Evolutionary conservation across 2,329 filamentous ascomycete genomes (phyloP).

Genomic region (Fusarium tuaranense): DNA sequence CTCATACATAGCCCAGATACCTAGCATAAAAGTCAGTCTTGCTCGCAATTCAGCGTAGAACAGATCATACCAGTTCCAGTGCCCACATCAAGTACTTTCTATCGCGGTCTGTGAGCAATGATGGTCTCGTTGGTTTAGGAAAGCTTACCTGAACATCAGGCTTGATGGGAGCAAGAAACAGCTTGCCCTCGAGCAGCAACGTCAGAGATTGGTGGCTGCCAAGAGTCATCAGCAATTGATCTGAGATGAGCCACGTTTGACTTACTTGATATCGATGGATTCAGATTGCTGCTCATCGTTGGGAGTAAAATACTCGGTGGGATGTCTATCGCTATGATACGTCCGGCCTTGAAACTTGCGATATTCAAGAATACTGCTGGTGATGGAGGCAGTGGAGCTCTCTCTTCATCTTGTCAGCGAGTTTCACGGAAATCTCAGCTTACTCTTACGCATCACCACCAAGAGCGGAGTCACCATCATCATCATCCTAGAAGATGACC

Average conservation of each 20-base stretch:
- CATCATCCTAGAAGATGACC: conserved; percentile 9
- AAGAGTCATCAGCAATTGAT: neutral
- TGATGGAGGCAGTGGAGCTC: conserved; percentile 41
- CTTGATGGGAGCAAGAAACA: conserved; percentile 37
- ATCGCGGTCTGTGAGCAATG: neutral
- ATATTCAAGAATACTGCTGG: conserved; percentile 39
- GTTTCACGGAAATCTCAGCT: neutral
- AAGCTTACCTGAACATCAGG: conserved; percentile 28
- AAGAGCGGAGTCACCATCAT: conserved; percentile 31
- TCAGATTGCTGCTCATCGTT: conserved; percentile 42
- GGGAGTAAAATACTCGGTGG: conserved; percentile 39
- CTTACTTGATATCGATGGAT: conserved; percentile 42
- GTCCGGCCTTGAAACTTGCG: conserved; percentile 39
- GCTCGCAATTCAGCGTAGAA: neutral
- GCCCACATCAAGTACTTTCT: conserved; percentile 30
- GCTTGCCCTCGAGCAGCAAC: conserved; percentile 22
- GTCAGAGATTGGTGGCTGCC: conserved; percentile 39
- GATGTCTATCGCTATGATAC: conserved; percentile 39
- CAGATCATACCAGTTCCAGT: conserved; percentile 16
- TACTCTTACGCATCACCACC: conserved; percentile 26
- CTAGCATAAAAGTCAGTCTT: neutral
- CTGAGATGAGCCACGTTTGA: neutral
- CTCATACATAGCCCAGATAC: conserved; percentile 42
- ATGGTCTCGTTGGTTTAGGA: too few relatives aligned
- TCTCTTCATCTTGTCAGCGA: conserved; percentile 21